Evolutionary conservation across 371 early-diverging fungal genomes (phyloP), one percentile per base, ranked within the genome.

Genomic region (Furculomyces boomerangus): DNA sequence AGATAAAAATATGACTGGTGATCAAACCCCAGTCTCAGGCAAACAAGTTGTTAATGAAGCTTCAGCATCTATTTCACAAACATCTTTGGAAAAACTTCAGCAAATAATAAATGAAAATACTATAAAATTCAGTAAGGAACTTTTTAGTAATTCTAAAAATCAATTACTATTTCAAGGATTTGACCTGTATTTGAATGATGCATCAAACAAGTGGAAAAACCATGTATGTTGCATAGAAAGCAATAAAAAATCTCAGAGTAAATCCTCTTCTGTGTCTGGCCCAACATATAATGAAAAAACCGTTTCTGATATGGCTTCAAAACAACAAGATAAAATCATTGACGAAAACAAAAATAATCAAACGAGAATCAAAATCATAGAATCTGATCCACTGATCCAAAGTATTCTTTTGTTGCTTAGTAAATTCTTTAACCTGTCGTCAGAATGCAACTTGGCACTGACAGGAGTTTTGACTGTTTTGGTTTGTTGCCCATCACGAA

Each of bases 391-490:
- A 0, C 59, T 84, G 10, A 60, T 85, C 7, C 79, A 79, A 37
- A 77, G 72, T 35, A 63, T 86, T 35, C 64, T 84, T 30, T 70
- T 66, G 14, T 64, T 81, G 10, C 71, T 86, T 28, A 71, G 76
- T 10, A 79, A 79, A 50, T 91, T 88, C 56, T 92, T 90, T 66
- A 77, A 80, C 0, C 90, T 93, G 59, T 81, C 90, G 14, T 79
- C 82, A 27, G 84, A 85, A 43, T 76, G 90, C 55, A 95, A 95
- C 63, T 59, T 95, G 59, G 89, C 88, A 0, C 64, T 95, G 39
- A 90, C 93, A 0, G 90, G 88, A 20, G 87, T 88, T 16, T 66
- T 95, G 22, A 76, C 87, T 0, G 83, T 86, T 3, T 67, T 95
- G 49, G 84, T 83, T 1, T 65, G 78, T 2, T 88, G 86, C 53